Base-by-base conservation (phyloP, 768 basidiomycete species). In the Leucosporidium creatinivorum region DNA sequence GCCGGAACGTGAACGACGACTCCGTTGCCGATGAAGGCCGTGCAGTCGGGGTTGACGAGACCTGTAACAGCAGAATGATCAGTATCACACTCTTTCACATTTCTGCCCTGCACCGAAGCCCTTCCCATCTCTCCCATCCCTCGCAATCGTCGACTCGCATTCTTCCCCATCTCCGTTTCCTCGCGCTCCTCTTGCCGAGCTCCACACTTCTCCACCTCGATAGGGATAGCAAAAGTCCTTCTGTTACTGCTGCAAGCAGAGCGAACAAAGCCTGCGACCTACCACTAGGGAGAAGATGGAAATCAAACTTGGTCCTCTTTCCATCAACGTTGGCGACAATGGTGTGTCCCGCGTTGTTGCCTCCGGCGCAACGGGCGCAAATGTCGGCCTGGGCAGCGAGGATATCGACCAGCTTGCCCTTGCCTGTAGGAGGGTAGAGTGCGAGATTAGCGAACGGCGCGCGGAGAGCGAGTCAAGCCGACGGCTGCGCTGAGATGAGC, bases 341-440 rank as follows among this genome's bases (percentile, higher is more conserved):
- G 28, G 96, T 98, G 80, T 99, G 96, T 3, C 96, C 96, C 28
- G 96, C 96, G 77, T 99, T 99, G 81, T 97, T 98, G 17, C 96
- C 96, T 19, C 96, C 96, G 18, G 96, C 96, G 77, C 92, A 97
- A 57, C 96, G 85, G 25, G 93, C 94, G 75, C 93, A 98, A 77
- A 98, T 78, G 78, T 99, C 96, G 67, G 85, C 83, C 52, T 93
- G 85, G 19, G 88, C 89, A 49, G 93, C 85, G 72, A 99, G 84
- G 76, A 99, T 91, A 78, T 99, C 96, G 66, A 96, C 96, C 64
- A 99, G 86, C 81, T 99, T 98, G 21, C 91, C 91, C 79, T 73
- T 73, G 33, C 71, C 71, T 72, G 55, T 19, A 1, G n/a, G n/a
- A 17, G 52, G 50, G 36, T 18, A 39, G 39, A 8, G 48, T n/a